Conservation (phyloP, 2,329 filamentous ascomycete genomes). For the Talaromyces albobiverticillius region DNA sequence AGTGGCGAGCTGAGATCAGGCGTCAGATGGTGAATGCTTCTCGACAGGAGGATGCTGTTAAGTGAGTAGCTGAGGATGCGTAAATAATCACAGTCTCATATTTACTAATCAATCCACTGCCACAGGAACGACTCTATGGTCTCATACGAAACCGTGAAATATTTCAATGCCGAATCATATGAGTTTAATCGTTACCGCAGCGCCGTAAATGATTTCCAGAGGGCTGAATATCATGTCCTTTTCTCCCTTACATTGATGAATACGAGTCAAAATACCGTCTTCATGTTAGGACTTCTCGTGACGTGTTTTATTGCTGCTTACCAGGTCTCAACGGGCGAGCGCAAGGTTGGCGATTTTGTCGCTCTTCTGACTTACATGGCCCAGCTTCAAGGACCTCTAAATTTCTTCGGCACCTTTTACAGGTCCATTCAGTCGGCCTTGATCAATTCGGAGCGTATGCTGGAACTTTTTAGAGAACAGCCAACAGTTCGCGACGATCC, state of each 20-base stretch:
- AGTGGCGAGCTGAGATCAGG: conserved; percentile 85
- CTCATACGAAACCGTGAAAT: conserved; percentile 94
- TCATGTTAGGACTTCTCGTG: conserved; percentile 71
- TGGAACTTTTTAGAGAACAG: conserved; percentile 94
- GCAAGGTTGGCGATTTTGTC: conserved; percentile 69
- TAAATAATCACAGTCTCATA: not conserved
- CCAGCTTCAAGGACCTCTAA: conserved; percentile 75
- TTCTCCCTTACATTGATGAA: conserved; percentile 78
- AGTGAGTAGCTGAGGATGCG: conserved; percentile 50
- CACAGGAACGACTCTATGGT: conserved; percentile 87
- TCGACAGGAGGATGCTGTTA: conserved; percentile 92
- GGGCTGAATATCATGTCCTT: conserved; percentile 71
- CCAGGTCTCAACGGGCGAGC: conserved; percentile 67
- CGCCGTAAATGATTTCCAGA: conserved; percentile 69
- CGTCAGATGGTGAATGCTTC: conserved; percentile 94
- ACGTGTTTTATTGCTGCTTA: conserved; percentile 73
- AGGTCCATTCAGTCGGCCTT: conserved; percentile 92
- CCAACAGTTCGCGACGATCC: conserved; percentile 83
- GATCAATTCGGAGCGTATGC: conserved; percentile 92
- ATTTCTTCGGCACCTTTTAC: conserved; percentile 94
- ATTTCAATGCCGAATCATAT: conserved; percentile 80
- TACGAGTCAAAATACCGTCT: conserved; percentile 74
- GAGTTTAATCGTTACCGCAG: conserved; percentile 71
- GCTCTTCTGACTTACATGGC: conserved; percentile 72
- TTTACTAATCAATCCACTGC: not conserved